Evolutionary conservation across 805 yeast species (phyloP).

Genomic region (Metschnikowia arizonensis): DNA sequence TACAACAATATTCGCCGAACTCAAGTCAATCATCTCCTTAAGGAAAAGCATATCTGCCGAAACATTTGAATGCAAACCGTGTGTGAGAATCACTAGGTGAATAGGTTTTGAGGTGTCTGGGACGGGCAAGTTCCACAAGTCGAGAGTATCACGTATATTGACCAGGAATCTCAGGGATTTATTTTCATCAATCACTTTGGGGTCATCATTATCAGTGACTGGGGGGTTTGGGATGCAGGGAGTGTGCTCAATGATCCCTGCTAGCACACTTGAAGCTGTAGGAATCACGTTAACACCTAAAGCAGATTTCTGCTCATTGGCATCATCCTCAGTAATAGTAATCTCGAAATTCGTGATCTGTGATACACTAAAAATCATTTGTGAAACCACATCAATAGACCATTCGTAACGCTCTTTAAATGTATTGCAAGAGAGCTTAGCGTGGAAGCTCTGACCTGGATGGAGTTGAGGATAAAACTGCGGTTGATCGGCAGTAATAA

Average conservation of each 20-base stretch:
- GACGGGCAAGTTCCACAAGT: constrained; percentile 70
- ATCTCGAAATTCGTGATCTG: constrained; percentile 69
- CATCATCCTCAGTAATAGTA: constrained; percentile 29
- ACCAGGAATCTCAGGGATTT: constrained; percentile 38
- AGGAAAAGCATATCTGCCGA: constrained; percentile 87
- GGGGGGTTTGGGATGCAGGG: constrained; percentile 22
- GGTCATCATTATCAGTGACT: constrained; percentile 1
- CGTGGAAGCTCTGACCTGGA: constrained; percentile 61
- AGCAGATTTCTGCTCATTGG: constrained; percentile 16
- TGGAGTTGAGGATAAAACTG: constrained; percentile 64
- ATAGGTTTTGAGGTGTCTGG: constrained; percentile 50
- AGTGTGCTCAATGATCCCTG: constrained; percentile 16
- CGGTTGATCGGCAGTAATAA: constrained; percentile 76
- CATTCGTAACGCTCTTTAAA: constrained; percentile 59
- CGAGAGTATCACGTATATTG: constrained; percentile 53
- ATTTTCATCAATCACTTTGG: background rate
- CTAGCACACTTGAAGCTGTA: background rate
- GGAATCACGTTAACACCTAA: background rate
- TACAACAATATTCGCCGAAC: constrained; percentile 65
- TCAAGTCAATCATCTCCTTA: constrained; percentile 70
- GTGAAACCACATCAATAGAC: constrained; percentile 78
- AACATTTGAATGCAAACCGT: constrained; percentile 87
- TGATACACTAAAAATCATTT: constrained; percentile 65
- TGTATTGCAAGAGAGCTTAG: constrained; percentile 62
- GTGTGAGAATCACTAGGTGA: constrained; percentile 83